A percentile compares a stretch with the other conserved stretches of the same genome.
These are phyloP conservation scores for Vitis rupestris DNA, from an alignment of 164 flowering plant genomes.

Conservation along the genomic window DNA sequence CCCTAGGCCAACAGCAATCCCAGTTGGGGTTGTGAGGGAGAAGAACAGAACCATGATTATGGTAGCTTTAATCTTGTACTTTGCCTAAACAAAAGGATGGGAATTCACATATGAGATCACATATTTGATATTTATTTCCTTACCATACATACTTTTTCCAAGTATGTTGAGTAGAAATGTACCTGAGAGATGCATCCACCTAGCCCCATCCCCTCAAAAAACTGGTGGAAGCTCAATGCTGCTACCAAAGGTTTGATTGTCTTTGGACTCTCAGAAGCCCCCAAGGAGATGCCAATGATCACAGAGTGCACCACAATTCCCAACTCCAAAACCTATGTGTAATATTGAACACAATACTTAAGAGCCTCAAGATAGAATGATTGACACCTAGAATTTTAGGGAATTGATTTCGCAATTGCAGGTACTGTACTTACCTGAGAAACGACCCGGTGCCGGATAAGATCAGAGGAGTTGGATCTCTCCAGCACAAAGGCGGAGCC, in stretches of 20 bases:
- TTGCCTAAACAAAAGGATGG: slow-evolving; percentile 20
- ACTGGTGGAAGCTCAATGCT: slow-evolving; percentile 29
- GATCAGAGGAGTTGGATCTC: slow-evolving; percentile 1
- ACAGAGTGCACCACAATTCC: slow-evolving; percentile 35
- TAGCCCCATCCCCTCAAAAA: slow-evolving; percentile 35
- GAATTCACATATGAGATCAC: too few relatives aligned
- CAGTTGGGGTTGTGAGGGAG: slow-evolving; percentile 36
- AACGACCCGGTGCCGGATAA: slow-evolving; percentile 19
- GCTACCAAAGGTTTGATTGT: slow-evolving; percentile 27
- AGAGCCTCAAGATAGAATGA: neutral
- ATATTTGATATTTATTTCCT: too few relatives aligned
- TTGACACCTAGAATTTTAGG: neutral
- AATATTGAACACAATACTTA: neutral
- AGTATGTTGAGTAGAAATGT: neutral
- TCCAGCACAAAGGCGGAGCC: neutral
- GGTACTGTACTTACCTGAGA: slow-evolving; percentile 15
- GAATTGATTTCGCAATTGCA: too few relatives aligned
- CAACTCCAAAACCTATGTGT: slow-evolving; percentile 26
- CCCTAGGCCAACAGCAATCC: slow-evolving; percentile 35
- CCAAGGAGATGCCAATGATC: slow-evolving; percentile 27
- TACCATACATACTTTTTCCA: too few relatives aligned
- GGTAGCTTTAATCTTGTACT: slow-evolving; percentile 17
- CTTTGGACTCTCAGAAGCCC: slow-evolving; percentile 20
- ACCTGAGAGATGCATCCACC: slow-evolving; percentile 39
- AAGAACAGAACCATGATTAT: slow-evolving; percentile 30